A percentile compares a stretch with the other conserved stretches of the same genome.
Evolutionary conservation across 495 filamentous ascomycete genomes (phyloP).

Genomic region (Tuber aestivum): DNA sequence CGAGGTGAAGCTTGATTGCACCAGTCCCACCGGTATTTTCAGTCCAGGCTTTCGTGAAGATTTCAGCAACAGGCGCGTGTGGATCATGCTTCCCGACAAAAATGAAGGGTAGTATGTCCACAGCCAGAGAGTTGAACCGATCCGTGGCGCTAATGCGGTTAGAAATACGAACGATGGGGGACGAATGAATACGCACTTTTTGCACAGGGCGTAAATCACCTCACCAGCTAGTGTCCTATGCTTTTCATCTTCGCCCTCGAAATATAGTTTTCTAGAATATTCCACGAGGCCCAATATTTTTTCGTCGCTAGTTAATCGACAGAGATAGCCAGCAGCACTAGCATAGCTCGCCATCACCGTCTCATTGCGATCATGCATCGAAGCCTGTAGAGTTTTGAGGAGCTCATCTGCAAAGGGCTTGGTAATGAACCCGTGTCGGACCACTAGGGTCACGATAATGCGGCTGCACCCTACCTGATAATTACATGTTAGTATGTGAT

Average conservation of each 20-base stretch:
- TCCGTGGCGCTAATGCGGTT: conserved; percentile 64
- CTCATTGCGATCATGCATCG: conserved; percentile 82
- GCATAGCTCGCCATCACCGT: conserved; percentile 83
- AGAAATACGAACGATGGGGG: conserved; percentile 7
- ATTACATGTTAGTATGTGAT: conserved; percentile 4
- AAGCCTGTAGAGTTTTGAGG: conserved; percentile 67
- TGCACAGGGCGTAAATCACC: conserved; percentile 69
- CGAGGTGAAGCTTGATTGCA: conserved; percentile 72
- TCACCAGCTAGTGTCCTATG: conserved; percentile 71
- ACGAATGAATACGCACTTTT: conserved; percentile 46
- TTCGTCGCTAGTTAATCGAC: conserved; percentile 66
- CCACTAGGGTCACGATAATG: conserved; percentile 79
- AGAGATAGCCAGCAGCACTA: conserved; percentile 74
- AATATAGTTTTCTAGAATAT: conserved; percentile 66
- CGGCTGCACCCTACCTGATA: conserved; percentile 70
- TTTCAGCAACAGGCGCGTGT: conserved; percentile 65
- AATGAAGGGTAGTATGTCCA: conserved; percentile 71
- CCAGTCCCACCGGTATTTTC: conserved; percentile 81
- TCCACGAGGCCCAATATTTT: conserved; percentile 60
- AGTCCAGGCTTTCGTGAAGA: conserved; percentile 76
- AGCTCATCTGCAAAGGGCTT: conserved; percentile 70
- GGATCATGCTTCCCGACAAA: conserved; percentile 82
- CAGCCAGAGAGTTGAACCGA: conserved; percentile 70
- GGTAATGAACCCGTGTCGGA: conserved; percentile 66
- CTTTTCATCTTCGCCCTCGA: conserved; percentile 67